These are phyloP conservation scores for Dendrobium officinale DNA, from an alignment of 106 monocot genomes.

Conservation along the genomic window DNA sequence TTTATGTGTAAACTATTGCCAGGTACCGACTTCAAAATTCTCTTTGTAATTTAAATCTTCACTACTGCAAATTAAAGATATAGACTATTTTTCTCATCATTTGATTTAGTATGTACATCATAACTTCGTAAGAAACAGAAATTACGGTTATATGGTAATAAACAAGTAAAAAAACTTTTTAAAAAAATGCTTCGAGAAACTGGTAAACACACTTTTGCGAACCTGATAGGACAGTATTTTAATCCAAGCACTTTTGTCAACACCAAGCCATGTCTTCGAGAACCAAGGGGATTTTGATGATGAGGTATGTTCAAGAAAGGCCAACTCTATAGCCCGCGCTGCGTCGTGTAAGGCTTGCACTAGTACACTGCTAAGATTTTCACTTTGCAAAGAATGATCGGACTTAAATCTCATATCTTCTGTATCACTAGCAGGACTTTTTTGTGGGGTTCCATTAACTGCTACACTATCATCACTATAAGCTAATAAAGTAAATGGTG, in stretches of 20 bases:
- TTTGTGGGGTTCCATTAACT: slow-evolving; percentile 45
- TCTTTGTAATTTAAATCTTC: neutral
- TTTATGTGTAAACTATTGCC: neutral
- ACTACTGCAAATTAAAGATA: neutral
- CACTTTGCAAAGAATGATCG: slow-evolving; percentile 43
- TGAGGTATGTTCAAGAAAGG: slow-evolving; percentile 56
- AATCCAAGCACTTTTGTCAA: slow-evolving; percentile 79
- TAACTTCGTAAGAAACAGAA: neutral
- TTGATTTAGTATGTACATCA: neutral
- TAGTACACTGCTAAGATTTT: slow-evolving; percentile 55
- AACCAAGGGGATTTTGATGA: slow-evolving; percentile 71
- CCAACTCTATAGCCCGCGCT: slow-evolving; percentile 77
- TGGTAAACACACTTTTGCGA: neutral
- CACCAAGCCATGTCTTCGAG: slow-evolving; percentile 78
- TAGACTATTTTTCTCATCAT: neutral
- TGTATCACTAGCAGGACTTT: slow-evolving; percentile 26
- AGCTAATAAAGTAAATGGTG: slow-evolving; percentile 21
- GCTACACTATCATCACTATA: slow-evolving; percentile 48
- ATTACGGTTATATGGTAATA: neutral
- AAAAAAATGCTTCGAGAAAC: neutral
- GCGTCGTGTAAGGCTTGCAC: slow-evolving; percentile 88
- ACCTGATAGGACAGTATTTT: slow-evolving; percentile 96
- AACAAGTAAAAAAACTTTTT: neutral
- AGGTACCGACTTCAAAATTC: neutral
- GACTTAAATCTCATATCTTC: slow-evolving; percentile 50